Evolutionary conservation across 1,139 yeast genomes (phyloP).

Genomic region (Yamadazyma pseudoaaseri): DNA sequence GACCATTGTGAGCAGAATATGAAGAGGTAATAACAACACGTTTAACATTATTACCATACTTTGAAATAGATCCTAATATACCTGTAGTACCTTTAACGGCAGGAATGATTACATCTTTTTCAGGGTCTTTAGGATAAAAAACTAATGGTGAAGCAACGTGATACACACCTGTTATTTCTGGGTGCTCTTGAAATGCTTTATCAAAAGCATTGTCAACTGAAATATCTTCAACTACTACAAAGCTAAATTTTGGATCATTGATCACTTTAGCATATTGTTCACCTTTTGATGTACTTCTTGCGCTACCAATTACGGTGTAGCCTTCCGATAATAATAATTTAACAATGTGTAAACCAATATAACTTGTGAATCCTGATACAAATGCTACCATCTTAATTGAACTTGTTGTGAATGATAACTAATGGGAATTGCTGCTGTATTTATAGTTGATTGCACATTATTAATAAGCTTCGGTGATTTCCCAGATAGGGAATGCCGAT

Average conservation of each 20-base stretch:
- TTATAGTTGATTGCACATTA: background rate
- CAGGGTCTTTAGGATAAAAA: constrained; percentile 13
- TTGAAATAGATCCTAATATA: constrained; percentile 25
- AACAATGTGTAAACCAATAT: constrained; percentile 28
- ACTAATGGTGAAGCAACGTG: constrained; percentile 17
- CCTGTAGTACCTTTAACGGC: constrained; percentile 37
- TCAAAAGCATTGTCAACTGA: constrained; percentile 14
- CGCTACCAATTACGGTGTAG: constrained; percentile 28
- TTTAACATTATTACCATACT: constrained; percentile 23
- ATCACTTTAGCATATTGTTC: constrained; percentile 17
- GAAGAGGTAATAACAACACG: constrained; percentile 39
- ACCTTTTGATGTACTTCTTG: constrained; percentile 24
- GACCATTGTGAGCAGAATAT: constrained; percentile 28
- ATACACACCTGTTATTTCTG: constrained; percentile 14
- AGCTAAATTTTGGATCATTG: constrained; percentile 19
- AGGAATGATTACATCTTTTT: constrained; percentile 18
- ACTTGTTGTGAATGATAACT: too few species aligned
- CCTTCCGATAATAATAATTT: constrained; percentile 20
- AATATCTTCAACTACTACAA: constrained; percentile 21
- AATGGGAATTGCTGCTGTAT: background rate
- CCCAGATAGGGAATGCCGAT: too few species aligned
- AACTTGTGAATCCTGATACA: constrained; percentile 11
- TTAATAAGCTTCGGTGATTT: too few species aligned
- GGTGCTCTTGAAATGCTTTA: constrained; percentile 12
- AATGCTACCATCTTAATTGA: constrained; percentile 5